Conservation (phyloP, 768 basidiomycete genomes). For the Suillus subaureus region DNA sequence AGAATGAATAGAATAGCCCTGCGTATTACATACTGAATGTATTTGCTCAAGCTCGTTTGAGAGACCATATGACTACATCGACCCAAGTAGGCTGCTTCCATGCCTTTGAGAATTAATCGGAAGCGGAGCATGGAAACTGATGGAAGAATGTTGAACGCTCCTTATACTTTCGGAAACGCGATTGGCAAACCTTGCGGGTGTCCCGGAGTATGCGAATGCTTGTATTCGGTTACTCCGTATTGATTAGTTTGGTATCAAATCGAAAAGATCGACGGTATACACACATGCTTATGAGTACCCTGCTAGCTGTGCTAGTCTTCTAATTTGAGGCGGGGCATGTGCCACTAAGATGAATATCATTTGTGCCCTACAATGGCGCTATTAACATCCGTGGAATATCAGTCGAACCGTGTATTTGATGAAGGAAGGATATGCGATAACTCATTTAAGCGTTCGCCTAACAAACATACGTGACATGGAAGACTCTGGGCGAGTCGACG, state of each 20-base stretch:
- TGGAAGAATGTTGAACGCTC: neutral
- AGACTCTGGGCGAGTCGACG: neutral
- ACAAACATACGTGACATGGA: neutral
- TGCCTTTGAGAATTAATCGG: neutral
- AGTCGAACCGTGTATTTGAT: neutral
- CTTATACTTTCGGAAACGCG: neutral
- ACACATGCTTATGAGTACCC: neutral
- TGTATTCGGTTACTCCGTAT: neutral
- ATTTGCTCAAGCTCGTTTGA: neutral
- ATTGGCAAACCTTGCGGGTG: neutral
- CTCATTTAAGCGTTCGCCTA: neutral
- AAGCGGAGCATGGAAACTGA: neutral
- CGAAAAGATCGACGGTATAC: neutral
- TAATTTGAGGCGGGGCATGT: no score
- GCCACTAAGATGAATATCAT: neutral
- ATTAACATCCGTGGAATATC: neutral
- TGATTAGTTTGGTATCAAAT: no score
- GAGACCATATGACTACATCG: neutral
- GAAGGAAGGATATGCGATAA: neutral
- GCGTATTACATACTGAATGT: constrained; percentile 4
- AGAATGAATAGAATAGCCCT: neutral
- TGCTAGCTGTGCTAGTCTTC: neutral
- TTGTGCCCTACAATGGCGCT: neutral
- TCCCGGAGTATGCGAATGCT: neutral
- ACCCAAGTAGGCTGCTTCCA: no score